phyloP scores from a whole-genome alignment of 73 alveolate species.

The Effrenium voratum region DNA sequence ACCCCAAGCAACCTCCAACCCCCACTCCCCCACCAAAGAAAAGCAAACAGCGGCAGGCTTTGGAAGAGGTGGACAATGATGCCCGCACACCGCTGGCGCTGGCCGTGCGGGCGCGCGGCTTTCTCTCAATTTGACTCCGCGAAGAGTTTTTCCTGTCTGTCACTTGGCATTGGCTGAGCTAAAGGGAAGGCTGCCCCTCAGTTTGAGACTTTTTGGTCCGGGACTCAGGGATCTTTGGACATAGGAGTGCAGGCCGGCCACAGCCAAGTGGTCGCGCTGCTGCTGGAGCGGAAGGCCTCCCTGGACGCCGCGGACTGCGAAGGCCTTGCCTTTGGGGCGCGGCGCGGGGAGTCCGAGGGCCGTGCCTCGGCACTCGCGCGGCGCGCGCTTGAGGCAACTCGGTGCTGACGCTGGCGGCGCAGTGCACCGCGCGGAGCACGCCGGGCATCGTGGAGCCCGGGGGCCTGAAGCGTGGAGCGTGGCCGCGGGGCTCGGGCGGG shows the following conservation, averaged over 20 bases:
- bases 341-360: background rate
- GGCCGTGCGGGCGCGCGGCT: conserved; percentile 39
- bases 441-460: conserved; percentile 39
- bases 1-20: too few relatives aligned
- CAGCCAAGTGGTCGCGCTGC: conserved; percentile 30
- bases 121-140: background rate
- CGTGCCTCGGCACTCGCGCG: background rate
- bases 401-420: conserved; percentile 72
- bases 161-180: too few relatives aligned
- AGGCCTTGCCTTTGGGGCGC: background rate
- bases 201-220: background rate
- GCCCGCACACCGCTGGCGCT: conserved; percentile 54
- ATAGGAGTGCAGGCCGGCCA: conserved; percentile 41
- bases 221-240: background rate
- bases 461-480: background rate
- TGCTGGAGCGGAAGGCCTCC: conserved; percentile 65
- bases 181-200: background rate
- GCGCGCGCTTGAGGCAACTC: conserved; percentile 33
- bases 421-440: conserved; percentile 53
- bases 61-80: conserved; percentile 37
- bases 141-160: too few relatives aligned
- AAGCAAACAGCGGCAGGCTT: conserved; percentile 43
- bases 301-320: background rate
- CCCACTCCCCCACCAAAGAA: too few relatives aligned
- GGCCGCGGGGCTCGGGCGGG: background rate